Evolutionary conservation across 2,329 filamentous ascomycete species (phyloP).

Genomic region (Aspergillus sp.): DNA sequence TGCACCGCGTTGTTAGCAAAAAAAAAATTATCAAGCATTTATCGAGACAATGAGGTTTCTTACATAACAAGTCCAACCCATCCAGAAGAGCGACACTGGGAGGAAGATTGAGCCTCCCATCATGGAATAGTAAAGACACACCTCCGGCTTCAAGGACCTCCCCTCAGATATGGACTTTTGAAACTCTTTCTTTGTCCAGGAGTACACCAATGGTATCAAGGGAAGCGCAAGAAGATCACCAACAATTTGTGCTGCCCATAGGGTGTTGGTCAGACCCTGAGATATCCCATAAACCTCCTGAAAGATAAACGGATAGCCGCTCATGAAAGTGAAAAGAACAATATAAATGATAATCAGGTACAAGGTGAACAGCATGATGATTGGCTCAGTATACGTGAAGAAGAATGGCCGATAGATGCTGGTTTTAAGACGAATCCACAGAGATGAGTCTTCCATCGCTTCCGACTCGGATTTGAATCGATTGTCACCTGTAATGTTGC

Average conservation of each 20-base stretch:
- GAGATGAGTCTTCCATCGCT: constrained; percentile 19
- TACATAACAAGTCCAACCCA: constrained; percentile 45
- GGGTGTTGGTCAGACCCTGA: constrained; percentile 39
- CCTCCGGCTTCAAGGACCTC: constrained; percentile 38
- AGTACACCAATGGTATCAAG: constrained; percentile 42
- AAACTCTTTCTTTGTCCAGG: constrained; percentile 37
- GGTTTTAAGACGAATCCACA: not conserved
- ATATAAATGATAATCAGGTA: constrained; percentile 26
- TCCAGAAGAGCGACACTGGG: constrained; percentile 51
- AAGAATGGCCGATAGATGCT: constrained; percentile 33
- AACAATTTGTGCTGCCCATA: constrained; percentile 43
- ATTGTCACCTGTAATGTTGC: constrained; percentile 35
- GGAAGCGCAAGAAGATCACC: constrained; percentile 29
- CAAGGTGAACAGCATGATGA: constrained; percentile 19
- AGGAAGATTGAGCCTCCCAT: constrained; percentile 43
- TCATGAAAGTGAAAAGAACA: constrained; percentile 28
- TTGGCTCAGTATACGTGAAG: constrained; percentile 37
- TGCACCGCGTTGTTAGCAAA: constrained; percentile 11
- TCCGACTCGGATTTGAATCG: constrained; percentile 43
- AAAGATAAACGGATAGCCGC: constrained; percentile 48
- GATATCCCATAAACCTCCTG: constrained; percentile 43
- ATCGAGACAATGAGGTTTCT: not conserved
- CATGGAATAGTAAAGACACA: constrained; percentile 49
- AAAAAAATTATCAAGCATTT: too few species aligned
- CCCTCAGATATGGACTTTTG: constrained; percentile 21